Conservation (phyloP, 2,329 filamentous ascomycete genomes). For the Lizonia empirigonia region DNA sequence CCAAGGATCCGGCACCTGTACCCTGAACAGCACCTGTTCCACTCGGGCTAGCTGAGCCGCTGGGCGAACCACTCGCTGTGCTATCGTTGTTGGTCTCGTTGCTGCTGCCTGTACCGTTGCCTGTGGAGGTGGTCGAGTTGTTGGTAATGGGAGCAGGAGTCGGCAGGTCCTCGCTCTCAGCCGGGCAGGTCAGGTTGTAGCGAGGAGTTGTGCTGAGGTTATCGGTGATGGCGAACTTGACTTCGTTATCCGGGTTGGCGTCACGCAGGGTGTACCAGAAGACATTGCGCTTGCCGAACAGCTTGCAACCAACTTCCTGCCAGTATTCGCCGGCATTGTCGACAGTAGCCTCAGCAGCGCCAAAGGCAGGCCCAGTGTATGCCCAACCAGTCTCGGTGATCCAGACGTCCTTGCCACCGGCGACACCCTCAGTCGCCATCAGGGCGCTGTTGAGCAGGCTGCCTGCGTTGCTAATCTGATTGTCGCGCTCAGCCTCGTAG, state of each 20-base stretch:
- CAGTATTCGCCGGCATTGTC: constrained; percentile 43
- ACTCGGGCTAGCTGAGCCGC: constrained; percentile 4
- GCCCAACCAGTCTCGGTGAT: constrained; percentile 50
- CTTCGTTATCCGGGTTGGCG: constrained; percentile 61
- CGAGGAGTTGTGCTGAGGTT: constrained; percentile 58
- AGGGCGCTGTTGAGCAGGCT: constrained; percentile 40
- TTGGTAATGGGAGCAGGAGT: constrained; percentile 19
- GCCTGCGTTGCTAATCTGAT: constrained; percentile 51
- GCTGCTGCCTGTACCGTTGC: constrained; percentile 19
- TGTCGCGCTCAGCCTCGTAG: constrained; percentile 43
- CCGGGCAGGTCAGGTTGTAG: constrained; percentile 60
- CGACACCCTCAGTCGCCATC: constrained; percentile 36
- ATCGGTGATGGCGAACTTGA: constrained; percentile 64
- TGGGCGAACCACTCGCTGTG: neutral
- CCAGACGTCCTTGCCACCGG: constrained; percentile 44
- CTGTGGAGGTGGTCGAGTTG: constrained; percentile 24
- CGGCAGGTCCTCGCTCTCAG: constrained; percentile 21
- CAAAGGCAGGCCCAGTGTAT: constrained; percentile 38
- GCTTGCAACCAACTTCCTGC: constrained; percentile 42
- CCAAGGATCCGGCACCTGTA: constrained; percentile 18
- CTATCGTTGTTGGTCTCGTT: constrained; percentile 8
- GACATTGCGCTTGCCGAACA: constrained; percentile 42
- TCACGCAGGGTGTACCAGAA: constrained; percentile 47
- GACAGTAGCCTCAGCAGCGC: constrained; percentile 33
- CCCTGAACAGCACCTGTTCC: constrained; percentile 3